Base-by-base conservation (phyloP, 164 flowering plant genomes). In the Santalum album region DNA sequence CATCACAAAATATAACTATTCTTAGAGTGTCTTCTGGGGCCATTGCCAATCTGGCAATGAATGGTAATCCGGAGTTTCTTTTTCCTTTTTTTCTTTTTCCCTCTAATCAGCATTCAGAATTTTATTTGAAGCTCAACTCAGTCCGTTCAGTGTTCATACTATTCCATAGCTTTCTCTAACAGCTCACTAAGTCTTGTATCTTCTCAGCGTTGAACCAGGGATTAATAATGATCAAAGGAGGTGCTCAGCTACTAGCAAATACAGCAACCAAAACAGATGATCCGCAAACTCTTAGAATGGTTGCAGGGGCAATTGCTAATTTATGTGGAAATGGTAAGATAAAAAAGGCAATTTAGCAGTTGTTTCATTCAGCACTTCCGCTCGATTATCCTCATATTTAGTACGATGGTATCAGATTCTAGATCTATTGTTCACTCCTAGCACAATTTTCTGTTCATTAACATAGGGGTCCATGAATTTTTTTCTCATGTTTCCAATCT, bases 21-120 rank as follows among this genome's bases (percentile, higher is more conserved):
- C 87, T 71, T 53, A 75, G 96, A 67, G 96, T 90, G 70, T 86
- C 97, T 64, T 85, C 97, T 38, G 97, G 97, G 36, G 97, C 97
- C 36, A 71, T 90, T 56, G 97, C 97, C 51, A 90, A 90, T 71
- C 69, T 90, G 70, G 97, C 97, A 60, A 90, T 90, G 97, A 87
- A 73, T 72, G 97, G 97, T 90, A 81, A 45, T 44, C 35, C 18
- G 57, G 25, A 6, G 48, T 29, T 18, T 50, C 21, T 23, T 19
- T 11, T 38, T 65, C 35, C 29, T 48, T 43, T 6, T 15, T 20
- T 29, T 18, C 43, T 26, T 23, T 19, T 11, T 38, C 61, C 35
- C 29, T 48, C 34, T 29, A 23, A 22, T 3, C 25, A 39, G 22
- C 25, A 24, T 44, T 21, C 23, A 25, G 20, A 12, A 25, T 17